Percentiles rank a stretch among this genome's conserved stretches.
Evolutionary conservation across 306 rosid species (phyloP).

Genomic region (Begonia fuchsioides): DNA sequence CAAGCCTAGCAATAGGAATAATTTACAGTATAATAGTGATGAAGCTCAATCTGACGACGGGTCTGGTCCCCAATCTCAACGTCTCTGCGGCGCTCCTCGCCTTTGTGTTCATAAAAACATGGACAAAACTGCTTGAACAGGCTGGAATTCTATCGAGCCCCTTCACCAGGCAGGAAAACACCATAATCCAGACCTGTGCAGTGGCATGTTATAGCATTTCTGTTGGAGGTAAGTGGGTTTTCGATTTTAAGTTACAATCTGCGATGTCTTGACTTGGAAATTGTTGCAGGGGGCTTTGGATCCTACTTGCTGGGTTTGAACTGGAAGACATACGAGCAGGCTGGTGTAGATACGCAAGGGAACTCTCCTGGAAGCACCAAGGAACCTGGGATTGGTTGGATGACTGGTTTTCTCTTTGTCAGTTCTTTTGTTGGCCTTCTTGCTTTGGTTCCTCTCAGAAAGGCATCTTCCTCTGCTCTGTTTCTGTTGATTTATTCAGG

Average conservation of each 20-base stretch:
- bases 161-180: constrained; percentile 88
- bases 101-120: constrained; percentile 62
- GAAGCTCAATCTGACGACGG: constrained; percentile 95
- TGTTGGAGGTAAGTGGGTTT: constrained; percentile 49
- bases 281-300: constrained; percentile 82
- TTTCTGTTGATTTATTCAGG: no score
- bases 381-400: constrained; percentile 90
- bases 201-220: constrained; percentile 95
- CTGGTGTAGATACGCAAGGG: constrained; percentile 65
- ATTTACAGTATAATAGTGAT: constrained; percentile 78
- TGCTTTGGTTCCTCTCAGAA: constrained; percentile 89
- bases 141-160: constrained; percentile 72
- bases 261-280: not conserved
- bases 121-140: constrained; percentile 65
- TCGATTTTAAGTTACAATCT: not conserved
- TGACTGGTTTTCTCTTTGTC: constrained; percentile 81
- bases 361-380: constrained; percentile 66
- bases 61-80: constrained; percentile 85
- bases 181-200: constrained; percentile 88
- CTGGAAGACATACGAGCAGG: constrained; percentile 67
- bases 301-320: constrained; percentile 83
- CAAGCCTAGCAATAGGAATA: constrained; percentile 54
- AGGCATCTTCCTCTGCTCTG: constrained; percentile 21
- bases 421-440: constrained; percentile 85
- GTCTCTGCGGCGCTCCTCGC: constrained; percentile 96